Conservation (phyloP, 306 rosid genomes). For the Spatholobus suberectus region DNA sequence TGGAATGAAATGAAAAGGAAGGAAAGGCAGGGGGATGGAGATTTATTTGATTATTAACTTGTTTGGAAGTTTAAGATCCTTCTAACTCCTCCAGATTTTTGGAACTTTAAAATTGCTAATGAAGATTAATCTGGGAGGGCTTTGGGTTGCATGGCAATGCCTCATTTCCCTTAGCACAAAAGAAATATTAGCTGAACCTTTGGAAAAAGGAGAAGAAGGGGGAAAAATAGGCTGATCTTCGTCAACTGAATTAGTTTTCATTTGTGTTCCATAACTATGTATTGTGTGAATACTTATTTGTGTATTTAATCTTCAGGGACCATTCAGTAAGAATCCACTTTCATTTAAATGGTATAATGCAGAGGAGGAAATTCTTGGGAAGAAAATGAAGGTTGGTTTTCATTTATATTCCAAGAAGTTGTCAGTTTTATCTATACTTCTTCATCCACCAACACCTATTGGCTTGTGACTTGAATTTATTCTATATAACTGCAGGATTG, state of each 20-base stretch:
- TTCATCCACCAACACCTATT: neutral
- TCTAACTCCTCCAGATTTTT: neutral
- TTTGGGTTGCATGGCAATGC: neutral
- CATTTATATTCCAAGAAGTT: constrained; percentile 16
- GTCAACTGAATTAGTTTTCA: neutral
- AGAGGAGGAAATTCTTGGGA: constrained; percentile 85
- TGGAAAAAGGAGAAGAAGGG: neutral
- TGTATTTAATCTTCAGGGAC: constrained; percentile 63
- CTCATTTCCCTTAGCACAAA: neutral
- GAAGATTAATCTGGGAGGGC: neutral
- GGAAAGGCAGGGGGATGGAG: too few relatives aligned
- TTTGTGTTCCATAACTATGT: neutral
- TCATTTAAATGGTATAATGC: constrained; percentile 88
- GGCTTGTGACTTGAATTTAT: constrained; percentile 36
- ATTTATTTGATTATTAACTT: neutral
- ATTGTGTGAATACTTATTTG: neutral
- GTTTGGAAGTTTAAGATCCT: neutral
- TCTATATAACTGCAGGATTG: constrained; percentile 68
- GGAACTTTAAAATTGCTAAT: neutral
- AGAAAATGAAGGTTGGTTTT: constrained; percentile 90
- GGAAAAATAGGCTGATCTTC: neutral
- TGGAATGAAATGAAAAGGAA: neutral
- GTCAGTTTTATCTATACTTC: neutral
- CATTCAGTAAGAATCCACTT: constrained; percentile 82
- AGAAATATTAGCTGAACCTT: neutral